Percentiles rank a stretch among this genome's conserved stretches.
Evolutionary conservation across 306 rosid species (phyloP).

Genomic region (Lupinus albus): DNA sequence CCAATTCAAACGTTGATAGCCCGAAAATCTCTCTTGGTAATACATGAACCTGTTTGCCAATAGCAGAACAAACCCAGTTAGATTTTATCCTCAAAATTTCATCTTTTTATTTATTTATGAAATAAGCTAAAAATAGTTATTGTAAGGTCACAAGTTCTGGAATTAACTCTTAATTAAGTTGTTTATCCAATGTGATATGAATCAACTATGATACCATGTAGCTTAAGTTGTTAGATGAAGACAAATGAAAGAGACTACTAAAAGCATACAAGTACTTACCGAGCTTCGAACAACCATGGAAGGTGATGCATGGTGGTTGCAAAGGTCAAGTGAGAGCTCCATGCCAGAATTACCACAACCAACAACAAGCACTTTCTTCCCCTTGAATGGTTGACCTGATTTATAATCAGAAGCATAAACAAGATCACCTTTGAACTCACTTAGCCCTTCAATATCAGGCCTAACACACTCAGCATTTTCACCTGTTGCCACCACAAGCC

Average conservation of each 20-base stretch:
- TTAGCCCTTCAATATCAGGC: conserved; percentile 72
- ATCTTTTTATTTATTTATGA: neutral
- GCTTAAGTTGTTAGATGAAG: neutral
- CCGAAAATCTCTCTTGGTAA: conserved; percentile 79
- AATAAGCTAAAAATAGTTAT: too few species aligned
- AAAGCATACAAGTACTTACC: conserved; percentile 45
- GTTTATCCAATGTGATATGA: too few species aligned
- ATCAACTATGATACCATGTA: neutral
- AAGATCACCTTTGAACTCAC: conserved; percentile 64
- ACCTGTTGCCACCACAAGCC: conserved; percentile 93
- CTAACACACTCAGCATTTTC: conserved; percentile 82
- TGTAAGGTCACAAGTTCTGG: too few species aligned
- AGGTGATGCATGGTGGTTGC: conserved; percentile 77
- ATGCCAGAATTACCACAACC: conserved; percentile 97
- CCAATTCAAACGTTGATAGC: conserved; percentile 76
- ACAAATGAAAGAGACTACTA: neutral
- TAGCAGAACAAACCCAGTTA: conserved; percentile 53
- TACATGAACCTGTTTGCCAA: conserved; percentile 69
- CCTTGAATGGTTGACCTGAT: conserved; percentile 70
- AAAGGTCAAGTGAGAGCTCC: conserved; percentile 89
- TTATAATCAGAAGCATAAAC: conserved; percentile 74
- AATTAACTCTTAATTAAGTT: too few species aligned
- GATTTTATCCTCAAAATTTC: conserved; percentile 22
- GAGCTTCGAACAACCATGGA: conserved; percentile 83
- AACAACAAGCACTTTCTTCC: conserved; percentile 83